Conservation (phyloP, 1,284 basidiomycete species). For the Agaricales sp. region DNA sequence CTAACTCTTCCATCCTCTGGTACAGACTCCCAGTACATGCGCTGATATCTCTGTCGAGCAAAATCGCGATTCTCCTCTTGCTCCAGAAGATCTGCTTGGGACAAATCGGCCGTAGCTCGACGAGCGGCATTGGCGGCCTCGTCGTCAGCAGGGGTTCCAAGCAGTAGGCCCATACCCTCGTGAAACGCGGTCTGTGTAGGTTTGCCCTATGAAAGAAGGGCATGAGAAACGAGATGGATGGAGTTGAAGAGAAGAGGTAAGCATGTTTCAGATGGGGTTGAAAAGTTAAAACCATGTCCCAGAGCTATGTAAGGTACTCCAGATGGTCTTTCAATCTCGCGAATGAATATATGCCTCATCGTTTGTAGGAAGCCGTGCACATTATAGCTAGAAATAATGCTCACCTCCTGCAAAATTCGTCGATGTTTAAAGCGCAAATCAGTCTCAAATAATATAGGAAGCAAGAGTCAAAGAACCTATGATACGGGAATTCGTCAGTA, state of each 20-base stretch:
- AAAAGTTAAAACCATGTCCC: constrained; percentile 44
- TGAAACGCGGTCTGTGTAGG: constrained; percentile 58
- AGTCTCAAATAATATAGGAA: too few species aligned
- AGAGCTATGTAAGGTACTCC: constrained; percentile 48
- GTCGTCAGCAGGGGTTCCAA: constrained; percentile 28
- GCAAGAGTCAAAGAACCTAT: too few species aligned
- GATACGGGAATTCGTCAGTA: too few species aligned
- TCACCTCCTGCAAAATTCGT: too few species aligned
- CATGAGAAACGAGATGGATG: constrained; percentile 5
- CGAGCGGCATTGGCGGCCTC: not conserved
- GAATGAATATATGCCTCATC: constrained; percentile 55
- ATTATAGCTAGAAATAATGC: too few species aligned
- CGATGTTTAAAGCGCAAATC: too few species aligned
- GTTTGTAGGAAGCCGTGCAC: constrained; percentile 17
- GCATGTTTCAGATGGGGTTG: constrained; percentile 54
- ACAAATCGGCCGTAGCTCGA: constrained; percentile 23
- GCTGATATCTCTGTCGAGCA: constrained; percentile 55
- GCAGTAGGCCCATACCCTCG: constrained; percentile 54
- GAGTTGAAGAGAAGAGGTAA: constrained; percentile 6
- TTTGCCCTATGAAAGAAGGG: constrained; percentile 31
- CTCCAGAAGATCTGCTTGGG: constrained; percentile 50
- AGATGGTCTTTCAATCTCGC: constrained; percentile 49
- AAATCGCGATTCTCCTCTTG: constrained; percentile 44
- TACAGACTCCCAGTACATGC: constrained; percentile 66
- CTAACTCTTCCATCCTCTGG: constrained; percentile 51